phyloP scores from a whole-genome alignment of 176 grass and related monocot species.

The Eremochloa ophiuroides region DNA sequence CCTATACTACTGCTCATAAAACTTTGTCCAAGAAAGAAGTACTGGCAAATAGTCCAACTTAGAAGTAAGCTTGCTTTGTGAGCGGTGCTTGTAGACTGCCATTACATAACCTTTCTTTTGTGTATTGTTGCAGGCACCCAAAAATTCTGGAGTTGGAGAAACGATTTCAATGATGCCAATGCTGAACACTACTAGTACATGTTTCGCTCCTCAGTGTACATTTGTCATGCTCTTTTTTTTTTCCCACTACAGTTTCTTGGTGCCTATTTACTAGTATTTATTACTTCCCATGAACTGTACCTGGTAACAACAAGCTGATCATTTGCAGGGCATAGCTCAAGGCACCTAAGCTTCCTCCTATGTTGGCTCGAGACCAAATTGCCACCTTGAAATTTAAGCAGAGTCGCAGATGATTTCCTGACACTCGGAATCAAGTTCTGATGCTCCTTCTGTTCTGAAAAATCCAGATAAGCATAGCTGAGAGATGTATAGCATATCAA shows the following conservation, averaged over 20 bases:
- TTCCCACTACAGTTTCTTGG: background rate
- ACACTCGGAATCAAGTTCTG: conserved; percentile 66
- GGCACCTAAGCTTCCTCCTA: conserved; percentile 87
- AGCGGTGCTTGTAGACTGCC: background rate
- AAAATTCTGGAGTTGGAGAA: background rate
- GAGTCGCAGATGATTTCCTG: conserved; percentile 44
- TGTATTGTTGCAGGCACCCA: background rate
- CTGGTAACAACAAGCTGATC: conserved; percentile 87
- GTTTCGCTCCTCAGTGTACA: background rate
- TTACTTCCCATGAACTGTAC: conserved; percentile 20
- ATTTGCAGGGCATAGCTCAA: conserved; percentile 78
- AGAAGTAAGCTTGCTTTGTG: background rate
- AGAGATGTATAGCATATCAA: background rate
- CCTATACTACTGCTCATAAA: background rate
- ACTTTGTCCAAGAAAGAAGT: background rate
- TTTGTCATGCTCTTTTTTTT: background rate
- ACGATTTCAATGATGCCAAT: background rate
- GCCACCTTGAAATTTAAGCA: conserved; percentile 56
- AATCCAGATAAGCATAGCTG: background rate
- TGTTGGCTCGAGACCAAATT: conserved; percentile 65
- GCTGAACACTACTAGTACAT: background rate
- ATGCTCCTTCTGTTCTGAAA: conserved; percentile 60
- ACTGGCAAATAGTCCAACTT: background rate
- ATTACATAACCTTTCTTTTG: background rate
- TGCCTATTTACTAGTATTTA: background rate